phyloP scores from a whole-genome alignment of 495 filamentous ascomycete genomes.

The Terfezia claveryi region DNA sequence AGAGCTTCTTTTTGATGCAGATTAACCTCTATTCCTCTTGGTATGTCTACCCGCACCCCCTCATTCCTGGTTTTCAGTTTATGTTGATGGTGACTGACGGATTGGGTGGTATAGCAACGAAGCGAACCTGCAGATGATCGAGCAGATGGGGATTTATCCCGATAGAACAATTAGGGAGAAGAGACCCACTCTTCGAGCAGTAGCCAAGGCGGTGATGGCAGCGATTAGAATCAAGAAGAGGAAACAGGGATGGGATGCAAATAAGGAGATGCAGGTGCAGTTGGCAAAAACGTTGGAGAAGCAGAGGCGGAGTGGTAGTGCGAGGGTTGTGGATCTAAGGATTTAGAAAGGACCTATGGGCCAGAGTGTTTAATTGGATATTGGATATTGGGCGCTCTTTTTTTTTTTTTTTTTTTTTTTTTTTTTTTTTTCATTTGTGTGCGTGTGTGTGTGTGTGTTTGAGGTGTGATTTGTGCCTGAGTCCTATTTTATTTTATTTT shows the following conservation, averaged over 20 bases:
- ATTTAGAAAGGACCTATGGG: too few species aligned
- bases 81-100: conserved; percentile 9
- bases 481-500: too few species aligned
- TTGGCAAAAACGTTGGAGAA: neutral
- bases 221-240: conserved; percentile 14
- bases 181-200: conserved; percentile 20
- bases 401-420: too few species aligned
- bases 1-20: conserved; percentile 57
- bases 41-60: conserved; percentile 33
- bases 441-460: too few species aligned
- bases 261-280: neutral
- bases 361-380: too few species aligned
- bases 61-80: conserved; percentile 2
- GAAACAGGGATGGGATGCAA: neutral
- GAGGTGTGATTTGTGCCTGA: too few species aligned
- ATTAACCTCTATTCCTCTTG: conserved; percentile 63
- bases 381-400: too few species aligned
- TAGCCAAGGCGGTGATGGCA: conserved; percentile 16
- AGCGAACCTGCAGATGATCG: conserved; percentile 64
- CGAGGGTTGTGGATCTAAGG: neutral
- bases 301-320: neutral
- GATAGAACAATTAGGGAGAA: conserved; percentile 22
- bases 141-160: conserved; percentile 48
- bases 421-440: too few species aligned
- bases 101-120: conserved; percentile 46